Evolutionary conservation across 306 rosid genomes (phyloP), one percentile per base, ranked within the genome.

Genomic region (Glycine tomentella): DNA sequence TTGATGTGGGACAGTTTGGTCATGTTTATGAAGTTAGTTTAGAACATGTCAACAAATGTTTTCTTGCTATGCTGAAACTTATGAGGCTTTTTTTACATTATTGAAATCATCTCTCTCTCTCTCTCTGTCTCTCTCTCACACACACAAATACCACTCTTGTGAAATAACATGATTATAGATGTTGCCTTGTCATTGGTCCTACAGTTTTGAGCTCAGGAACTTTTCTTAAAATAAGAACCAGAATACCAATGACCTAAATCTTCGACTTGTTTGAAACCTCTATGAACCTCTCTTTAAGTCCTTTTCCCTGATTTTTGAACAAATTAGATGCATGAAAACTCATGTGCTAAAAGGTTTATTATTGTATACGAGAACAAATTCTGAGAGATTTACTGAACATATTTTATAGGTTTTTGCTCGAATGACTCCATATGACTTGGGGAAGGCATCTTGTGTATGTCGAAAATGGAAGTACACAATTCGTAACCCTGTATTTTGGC

Each of bases 401-500:
- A 50, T 50, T 79, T 36, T 45, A 8, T 76, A 95, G 97, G 94
- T 95, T 62, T 90, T 93, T 85, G 89, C 94, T 45, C 90, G 93
- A 85, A 91, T 88, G 92, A 84, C 82, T 86, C 98, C 99, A 49
- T 90, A 88, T 79, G 93, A 93, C 87, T 45, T 95, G 86, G 98
- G 98, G 74, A 92, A 86, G 87, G 92, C 98, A 74, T 83, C 96
- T 20, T 95, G 98, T 68, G 98, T 95, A 10, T 95, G 99, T 84
- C 93, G 97, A 62, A 95, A 95, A 83, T 95, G 99, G 99, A 86
- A 90, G 87, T 91, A 93, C 70, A 95, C 96, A 20, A 85, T 95
- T 59, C 97, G 96, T 48, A 95, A 93, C 76, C 98, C 99, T 88
- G 91, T 86, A 51, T 91, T 91, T 84, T 95, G 98, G 99, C 96